Evolutionary conservation across 306 rosid species (phyloP).

Genomic region (Inga oerstediana): DNA sequence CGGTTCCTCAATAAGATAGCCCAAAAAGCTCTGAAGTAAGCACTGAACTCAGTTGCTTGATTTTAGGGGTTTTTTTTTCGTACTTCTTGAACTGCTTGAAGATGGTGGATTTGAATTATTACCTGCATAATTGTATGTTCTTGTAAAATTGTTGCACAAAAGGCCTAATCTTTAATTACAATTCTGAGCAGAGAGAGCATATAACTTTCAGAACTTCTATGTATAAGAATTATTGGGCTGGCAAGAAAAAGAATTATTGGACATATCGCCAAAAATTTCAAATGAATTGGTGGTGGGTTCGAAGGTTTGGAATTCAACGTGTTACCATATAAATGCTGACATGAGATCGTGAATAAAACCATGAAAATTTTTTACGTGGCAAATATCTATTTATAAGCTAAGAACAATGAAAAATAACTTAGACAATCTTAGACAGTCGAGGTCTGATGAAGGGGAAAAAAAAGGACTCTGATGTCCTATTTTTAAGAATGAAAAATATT

Average conservation of each 20-base stretch:
- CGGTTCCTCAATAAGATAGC: background rate
- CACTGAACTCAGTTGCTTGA: background rate
- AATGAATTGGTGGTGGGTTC: background rate
- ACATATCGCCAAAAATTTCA: background rate
- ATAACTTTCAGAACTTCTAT: background rate
- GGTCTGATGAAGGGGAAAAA: too few relatives aligned
- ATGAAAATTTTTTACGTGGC: too few relatives aligned
- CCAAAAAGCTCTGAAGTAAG: background rate
- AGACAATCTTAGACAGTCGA: too few relatives aligned
- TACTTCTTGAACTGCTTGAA: background rate
- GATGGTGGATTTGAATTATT: slow-evolving; percentile 3
- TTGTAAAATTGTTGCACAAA: background rate
- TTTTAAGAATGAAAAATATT: too few relatives aligned
- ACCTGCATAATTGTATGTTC: background rate
- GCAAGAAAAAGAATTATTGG: too few relatives aligned
- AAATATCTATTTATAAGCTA: too few relatives aligned
- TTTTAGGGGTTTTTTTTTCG: background rate
- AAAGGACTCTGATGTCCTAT: background rate
- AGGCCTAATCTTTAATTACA: too few relatives aligned
- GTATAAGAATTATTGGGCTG: too few relatives aligned
- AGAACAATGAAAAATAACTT: too few relatives aligned
- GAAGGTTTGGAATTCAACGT: background rate
- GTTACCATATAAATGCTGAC: background rate
- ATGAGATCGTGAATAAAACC: background rate
- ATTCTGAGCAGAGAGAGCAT: background rate